These are phyloP conservation scores for Fusarium mundagurra DNA, from an alignment of 2,329 filamentous ascomycete species.

Conservation along the genomic window DNA sequence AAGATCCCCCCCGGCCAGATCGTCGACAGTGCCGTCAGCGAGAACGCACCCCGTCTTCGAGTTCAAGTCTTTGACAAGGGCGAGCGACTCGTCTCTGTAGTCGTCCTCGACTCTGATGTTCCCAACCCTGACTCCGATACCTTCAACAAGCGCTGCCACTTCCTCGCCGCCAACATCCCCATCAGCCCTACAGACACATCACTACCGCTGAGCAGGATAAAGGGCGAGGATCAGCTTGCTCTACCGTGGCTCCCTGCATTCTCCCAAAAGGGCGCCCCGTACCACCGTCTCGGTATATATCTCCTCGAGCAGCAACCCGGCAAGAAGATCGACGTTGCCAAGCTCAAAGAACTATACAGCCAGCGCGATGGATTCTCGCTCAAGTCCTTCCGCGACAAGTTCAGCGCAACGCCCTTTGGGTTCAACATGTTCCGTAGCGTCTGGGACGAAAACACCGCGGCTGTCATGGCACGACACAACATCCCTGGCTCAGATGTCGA, in stretches of 20 bases:
- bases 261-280: constrained; percentile 88
- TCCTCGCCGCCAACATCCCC: constrained; percentile 75
- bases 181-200: constrained; percentile 63
- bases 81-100: constrained; percentile 83
- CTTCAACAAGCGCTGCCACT: constrained; percentile 87
- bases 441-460: constrained; percentile 90
- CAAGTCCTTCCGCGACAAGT: constrained; percentile 77
- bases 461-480: constrained; percentile 83
- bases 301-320: constrained; percentile 81
- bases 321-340: constrained; percentile 64
- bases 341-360: constrained; percentile 63
- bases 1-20: constrained; percentile 80
- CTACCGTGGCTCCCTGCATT: constrained; percentile 86
- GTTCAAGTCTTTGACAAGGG: constrained; percentile 88
- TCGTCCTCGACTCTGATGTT: constrained; percentile 90
- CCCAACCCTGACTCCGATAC: constrained; percentile 78
- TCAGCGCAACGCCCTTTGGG: constrained; percentile 77
- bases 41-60: constrained; percentile 76
- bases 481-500: constrained; percentile 83
- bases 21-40: constrained; percentile 78
- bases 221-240: constrained; percentile 71
- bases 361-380: constrained; percentile 76
- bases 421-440: constrained; percentile 87
- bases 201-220: constrained; percentile 72
- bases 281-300: constrained; percentile 88